Percentiles rank a stretch among this genome's conserved stretches.
phyloP scores from a whole-genome alignment of 2,329 filamentous ascomycete species.

The Chaetomiaceae sp. region DNA sequence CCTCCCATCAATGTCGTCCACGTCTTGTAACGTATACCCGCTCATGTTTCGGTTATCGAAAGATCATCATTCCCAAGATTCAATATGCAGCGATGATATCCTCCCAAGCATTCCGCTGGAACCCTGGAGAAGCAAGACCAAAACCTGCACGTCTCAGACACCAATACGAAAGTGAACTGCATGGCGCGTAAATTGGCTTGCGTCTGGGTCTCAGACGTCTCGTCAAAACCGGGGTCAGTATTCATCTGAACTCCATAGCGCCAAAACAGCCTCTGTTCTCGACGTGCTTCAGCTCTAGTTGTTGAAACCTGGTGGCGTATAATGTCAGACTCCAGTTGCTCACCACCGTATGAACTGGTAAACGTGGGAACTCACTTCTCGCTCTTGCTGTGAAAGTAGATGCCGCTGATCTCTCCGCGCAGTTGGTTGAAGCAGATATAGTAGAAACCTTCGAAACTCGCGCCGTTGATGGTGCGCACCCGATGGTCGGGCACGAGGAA shows the following conservation, averaged over 20 bases:
- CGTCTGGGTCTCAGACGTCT: no score
- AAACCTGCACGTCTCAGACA: background rate
- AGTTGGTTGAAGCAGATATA: slow-evolving; percentile 98
- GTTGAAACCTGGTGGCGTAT: slow-evolving; percentile 79
- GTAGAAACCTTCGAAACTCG: slow-evolving; percentile 97
- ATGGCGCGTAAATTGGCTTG: no score
- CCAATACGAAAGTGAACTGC: no score
- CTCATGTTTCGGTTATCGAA: background rate
- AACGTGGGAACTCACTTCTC: slow-evolving; percentile 69
- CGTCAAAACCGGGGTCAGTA: slow-evolving; percentile 17
- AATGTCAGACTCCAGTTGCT: slow-evolving; percentile 7
- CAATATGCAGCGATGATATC: slow-evolving; percentile 10
- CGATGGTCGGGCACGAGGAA: slow-evolving; percentile 94
- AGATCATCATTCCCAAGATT: slow-evolving; percentile 1
- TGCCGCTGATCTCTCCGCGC: slow-evolving; percentile 78
- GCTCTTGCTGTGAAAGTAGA: slow-evolving; percentile 97
- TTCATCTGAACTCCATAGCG: slow-evolving; percentile 81
- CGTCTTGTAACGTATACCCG: no score
- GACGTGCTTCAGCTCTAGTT: slow-evolving; percentile 84
- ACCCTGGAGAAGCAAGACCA: background rate
- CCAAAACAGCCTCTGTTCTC: slow-evolving; percentile 76
- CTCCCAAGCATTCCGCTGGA: background rate
- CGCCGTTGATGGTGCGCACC: slow-evolving; percentile 83
- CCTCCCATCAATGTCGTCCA: background rate
- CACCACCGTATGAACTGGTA: background rate